phyloP scores from a whole-genome alignment of 441 rosid species.

The Brassica hybrid region DNA sequence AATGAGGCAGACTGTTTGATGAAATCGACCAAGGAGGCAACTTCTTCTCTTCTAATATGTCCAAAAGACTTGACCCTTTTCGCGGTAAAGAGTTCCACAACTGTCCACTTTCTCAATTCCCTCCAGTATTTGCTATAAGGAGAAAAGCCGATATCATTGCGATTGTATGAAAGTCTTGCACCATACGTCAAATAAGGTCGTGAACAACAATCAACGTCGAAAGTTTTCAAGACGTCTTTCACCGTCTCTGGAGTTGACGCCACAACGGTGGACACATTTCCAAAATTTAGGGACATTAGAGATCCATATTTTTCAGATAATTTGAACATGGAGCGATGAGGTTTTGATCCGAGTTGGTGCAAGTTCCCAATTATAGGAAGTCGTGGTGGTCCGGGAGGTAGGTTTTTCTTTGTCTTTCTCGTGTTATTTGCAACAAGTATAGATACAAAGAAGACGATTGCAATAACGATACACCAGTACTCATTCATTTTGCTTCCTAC shows the following conservation, averaged over 20 bases:
- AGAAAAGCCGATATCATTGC: background rate
- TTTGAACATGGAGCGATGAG: background rate
- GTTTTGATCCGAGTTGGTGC: background rate
- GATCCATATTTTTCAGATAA: background rate
- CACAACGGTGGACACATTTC: background rate
- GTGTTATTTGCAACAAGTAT: background rate
- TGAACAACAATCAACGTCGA: conserved; percentile 3
- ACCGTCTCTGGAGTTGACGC: conserved; percentile 10
- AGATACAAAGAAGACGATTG: background rate
- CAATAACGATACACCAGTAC: background rate
- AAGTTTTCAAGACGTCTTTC: background rate
- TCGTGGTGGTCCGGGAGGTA: background rate
- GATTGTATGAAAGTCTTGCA: conserved; percentile 2
- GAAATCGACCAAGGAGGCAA: conserved; percentile 4
- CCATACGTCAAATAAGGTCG: background rate
- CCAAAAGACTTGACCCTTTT: background rate
- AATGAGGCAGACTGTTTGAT: conserved; percentile 2
- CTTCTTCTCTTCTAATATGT: conserved; percentile 1
- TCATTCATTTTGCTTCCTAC: background rate
- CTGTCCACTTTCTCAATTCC: background rate
- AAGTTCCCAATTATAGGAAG: conserved; percentile 1
- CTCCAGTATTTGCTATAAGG: conserved; percentile 5
- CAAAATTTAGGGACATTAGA: conserved; percentile 3
- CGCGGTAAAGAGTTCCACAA: background rate
- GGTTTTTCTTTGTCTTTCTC: conserved; percentile 6